A percentile compares a stretch with the other conserved stretches of the same genome.
These are phyloP conservation scores for Fomitopsis serialis DNA, from an alignment of 768 basidiomycete genomes.

Conservation along the genomic window DNA sequence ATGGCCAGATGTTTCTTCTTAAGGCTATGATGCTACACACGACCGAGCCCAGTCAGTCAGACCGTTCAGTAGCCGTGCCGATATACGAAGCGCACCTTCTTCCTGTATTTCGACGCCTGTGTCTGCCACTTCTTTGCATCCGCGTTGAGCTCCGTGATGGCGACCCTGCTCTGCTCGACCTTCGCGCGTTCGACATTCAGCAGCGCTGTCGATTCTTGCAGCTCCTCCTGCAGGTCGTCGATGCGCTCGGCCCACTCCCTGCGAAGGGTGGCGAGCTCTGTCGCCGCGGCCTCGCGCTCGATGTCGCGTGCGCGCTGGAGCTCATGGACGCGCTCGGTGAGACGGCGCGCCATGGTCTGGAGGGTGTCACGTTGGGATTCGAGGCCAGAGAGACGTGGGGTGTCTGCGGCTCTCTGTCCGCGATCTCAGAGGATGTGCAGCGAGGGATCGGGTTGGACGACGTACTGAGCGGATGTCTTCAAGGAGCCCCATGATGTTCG, in stretches of 20 bases:
- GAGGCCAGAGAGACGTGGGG: background rate
- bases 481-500: background rate
- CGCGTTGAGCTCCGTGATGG: background rate
- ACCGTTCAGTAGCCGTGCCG: too few relatives aligned
- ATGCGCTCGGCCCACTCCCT: background rate
- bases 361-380: background rate
- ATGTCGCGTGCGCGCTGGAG: constrained; percentile 5
- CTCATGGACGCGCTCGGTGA: constrained; percentile 2
- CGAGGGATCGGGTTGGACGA: background rate
- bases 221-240: constrained; percentile 3
- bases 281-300: constrained; percentile 1
- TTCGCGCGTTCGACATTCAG: constrained; percentile 4
- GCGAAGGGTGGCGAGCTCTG: background rate
- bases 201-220: background rate
- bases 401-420: background rate
- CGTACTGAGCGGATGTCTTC: constrained; percentile 4
- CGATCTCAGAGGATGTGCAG: background rate
- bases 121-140: constrained; percentile 4
- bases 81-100: constrained; percentile 11
- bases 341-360: background rate
- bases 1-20: constrained; percentile 8
- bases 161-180: background rate
- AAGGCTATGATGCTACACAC: constrained; percentile 11
- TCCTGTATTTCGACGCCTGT: constrained; percentile 12
- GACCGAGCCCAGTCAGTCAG: background rate